Evolutionary conservation across 495 filamentous ascomycete species (phyloP).

Genomic region (Darksidea phi): DNA sequence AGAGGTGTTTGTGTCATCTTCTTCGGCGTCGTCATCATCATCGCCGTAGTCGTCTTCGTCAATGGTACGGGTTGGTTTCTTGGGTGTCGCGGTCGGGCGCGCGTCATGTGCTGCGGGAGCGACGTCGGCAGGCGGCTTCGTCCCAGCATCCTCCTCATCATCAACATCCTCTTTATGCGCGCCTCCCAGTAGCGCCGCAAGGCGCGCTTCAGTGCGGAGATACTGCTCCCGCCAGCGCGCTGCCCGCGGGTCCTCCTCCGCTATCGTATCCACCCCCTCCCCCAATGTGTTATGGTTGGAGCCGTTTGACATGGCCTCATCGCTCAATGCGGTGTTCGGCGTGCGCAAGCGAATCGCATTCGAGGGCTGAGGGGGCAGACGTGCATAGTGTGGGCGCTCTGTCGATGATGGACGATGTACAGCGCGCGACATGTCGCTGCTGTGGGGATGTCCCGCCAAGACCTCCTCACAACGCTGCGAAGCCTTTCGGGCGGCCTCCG

Average conservation of each 20-base stretch:
- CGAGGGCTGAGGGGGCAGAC: slow-evolving; percentile 23
- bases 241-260: slow-evolving; percentile 65
- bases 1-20: slow-evolving; percentile 53
- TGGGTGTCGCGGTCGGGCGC: slow-evolving; percentile 47
- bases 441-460: slow-evolving; percentile 28
- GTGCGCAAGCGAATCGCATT: slow-evolving; percentile 37
- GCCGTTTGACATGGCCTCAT: slow-evolving; percentile 37
- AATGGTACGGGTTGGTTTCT: slow-evolving; percentile 67
- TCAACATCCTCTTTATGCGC: slow-evolving; percentile 41
- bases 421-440: slow-evolving; percentile 27
- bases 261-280: slow-evolving; percentile 35
- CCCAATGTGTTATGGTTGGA: slow-evolving; percentile 33
- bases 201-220: slow-evolving; percentile 58
- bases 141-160: slow-evolving; percentile 40
- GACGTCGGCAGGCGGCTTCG: slow-evolving; percentile 39
- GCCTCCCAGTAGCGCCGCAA: slow-evolving; percentile 59
- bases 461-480: slow-evolving; percentile 26
- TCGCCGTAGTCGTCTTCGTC: slow-evolving; percentile 86
- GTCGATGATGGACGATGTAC: slow-evolving; percentile 36
- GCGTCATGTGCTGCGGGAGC: slow-evolving; percentile 45
- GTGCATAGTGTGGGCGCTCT: slow-evolving; percentile 34
- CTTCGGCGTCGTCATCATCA: slow-evolving; percentile 71
- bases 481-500: slow-evolving; percentile 37
- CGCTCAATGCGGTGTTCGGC: slow-evolving; percentile 37
- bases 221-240: slow-evolving; percentile 62